A percentile compares a stretch with the other conserved stretches of the same genome.
Conservation (phyloP, 495 filamentous ascomycete species). For the Penicillium longicatenatum region DNA sequence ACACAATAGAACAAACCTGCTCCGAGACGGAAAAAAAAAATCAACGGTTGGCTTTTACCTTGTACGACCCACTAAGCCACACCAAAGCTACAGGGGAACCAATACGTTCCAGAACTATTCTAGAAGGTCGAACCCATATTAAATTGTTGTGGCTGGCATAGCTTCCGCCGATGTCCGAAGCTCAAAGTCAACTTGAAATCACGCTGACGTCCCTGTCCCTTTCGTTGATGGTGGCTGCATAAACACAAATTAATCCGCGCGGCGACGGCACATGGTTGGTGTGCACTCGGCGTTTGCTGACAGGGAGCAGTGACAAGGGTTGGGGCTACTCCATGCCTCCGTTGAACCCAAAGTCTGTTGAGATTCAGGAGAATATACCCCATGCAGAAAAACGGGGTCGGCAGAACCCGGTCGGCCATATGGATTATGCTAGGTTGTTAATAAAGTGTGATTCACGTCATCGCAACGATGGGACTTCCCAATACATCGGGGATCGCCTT, state of each 20-base stretch:
- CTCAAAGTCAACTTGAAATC: conserved; percentile 11
- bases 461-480: background rate
- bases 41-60: background rate
- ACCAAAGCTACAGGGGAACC: conserved; percentile 3
- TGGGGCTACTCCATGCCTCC: background rate
- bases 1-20: background rate
- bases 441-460: background rate
- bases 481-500: background rate
- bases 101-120: conserved; percentile 22
- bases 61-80: conserved; percentile 7
- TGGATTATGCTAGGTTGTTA: background rate
- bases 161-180: conserved; percentile 8
- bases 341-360: background rate
- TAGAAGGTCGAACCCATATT: conserved; percentile 22
- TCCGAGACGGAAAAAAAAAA: background rate
- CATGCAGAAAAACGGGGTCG: conserved; percentile 13
- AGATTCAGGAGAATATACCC: conserved; percentile 9
- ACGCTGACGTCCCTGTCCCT: conserved; percentile 7
- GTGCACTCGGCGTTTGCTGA: background rate
- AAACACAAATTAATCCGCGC: conserved; percentile 10
- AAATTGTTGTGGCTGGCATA: conserved; percentile 20
- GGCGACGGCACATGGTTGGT: background rate
- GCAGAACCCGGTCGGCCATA: conserved; percentile 1
- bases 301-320: background rate
- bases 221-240: conserved; percentile 14